Percentiles rank a stretch among this genome's conserved stretches.
Conservation (phyloP, 73 alveolate genomes). For the Paramecium tetraurelia region DNA sequence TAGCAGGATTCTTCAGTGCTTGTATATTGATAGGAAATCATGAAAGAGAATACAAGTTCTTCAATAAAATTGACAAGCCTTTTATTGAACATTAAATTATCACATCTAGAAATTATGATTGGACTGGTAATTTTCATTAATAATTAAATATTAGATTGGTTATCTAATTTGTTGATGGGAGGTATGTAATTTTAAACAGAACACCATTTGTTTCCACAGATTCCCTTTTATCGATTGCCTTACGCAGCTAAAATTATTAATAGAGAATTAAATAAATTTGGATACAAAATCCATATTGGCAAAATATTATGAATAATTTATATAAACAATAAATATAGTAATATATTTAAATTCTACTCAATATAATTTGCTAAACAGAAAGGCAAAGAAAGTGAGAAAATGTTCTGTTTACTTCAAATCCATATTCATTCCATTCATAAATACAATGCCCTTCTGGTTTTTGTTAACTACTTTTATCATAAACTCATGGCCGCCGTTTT, state of each 20-base stretch:
- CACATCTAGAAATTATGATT: constrained; percentile 52
- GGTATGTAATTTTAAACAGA: constrained; percentile 65
- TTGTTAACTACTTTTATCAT: background rate
- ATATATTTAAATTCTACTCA: background rate
- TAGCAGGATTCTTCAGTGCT: constrained; percentile 60
- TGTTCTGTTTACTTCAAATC: background rate
- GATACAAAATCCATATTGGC: constrained; percentile 15
- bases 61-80: constrained; percentile 51
- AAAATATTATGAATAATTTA: background rate
- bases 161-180: constrained; percentile 58
- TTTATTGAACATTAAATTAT: constrained; percentile 54
- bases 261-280: constrained; percentile 52
- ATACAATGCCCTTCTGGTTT: background rate
- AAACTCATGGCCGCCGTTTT: background rate
- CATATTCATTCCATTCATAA: constrained; percentile 7
- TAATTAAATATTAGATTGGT: constrained; percentile 1
- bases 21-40: constrained; percentile 54
- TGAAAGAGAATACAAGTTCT: constrained; percentile 56
- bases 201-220: constrained; percentile 61
- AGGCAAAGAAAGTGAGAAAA: background rate
- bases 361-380: background rate
- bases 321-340: background rate
- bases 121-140: background rate
- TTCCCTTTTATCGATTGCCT: constrained; percentile 59
- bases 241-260: constrained; percentile 51